These are phyloP conservation scores for Leishmania tarentolae DNA, from an alignment of 208 protist species.

Conservation along the genomic window DNA sequence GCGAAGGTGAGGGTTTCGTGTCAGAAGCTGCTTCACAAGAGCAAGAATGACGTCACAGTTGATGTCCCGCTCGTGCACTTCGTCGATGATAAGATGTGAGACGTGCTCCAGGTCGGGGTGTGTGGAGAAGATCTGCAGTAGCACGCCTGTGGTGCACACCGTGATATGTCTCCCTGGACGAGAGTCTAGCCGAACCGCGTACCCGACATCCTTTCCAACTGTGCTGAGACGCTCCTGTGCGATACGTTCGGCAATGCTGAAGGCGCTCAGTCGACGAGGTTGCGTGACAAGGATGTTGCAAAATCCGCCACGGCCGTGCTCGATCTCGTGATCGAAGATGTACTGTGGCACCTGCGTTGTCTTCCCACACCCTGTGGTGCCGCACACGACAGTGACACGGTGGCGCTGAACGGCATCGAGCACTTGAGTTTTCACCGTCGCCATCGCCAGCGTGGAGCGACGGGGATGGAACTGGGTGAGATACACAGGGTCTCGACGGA, in stretches of 20 bases:
- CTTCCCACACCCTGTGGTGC: slow-evolving; percentile 92
- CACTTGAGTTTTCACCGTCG: slow-evolving; percentile 39
- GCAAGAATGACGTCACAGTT: slow-evolving; percentile 98
- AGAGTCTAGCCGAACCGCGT: slow-evolving; percentile 97
- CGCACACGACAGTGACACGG: slow-evolving; percentile 86
- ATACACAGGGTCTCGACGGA: slow-evolving; percentile 57
- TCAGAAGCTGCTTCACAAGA: slow-evolving; percentile 91
- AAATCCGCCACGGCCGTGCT: slow-evolving; percentile 39
- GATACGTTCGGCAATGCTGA: slow-evolving; percentile 97
- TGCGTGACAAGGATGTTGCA: slow-evolving; percentile 95
- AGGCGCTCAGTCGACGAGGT: slow-evolving; percentile 97
- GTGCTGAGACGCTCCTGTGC: slow-evolving; percentile 93
- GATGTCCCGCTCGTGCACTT: slow-evolving; percentile 99
- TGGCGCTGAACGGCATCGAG: slow-evolving; percentile 61
- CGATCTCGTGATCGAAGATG: slow-evolving; percentile 85
- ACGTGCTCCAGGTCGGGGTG: slow-evolving; percentile 91
- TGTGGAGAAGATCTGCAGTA: slow-evolving; percentile 95
- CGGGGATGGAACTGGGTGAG: slow-evolving; percentile 53
- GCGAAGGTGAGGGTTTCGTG: slow-evolving; percentile 82
- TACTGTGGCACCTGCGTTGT: slow-evolving; percentile 94
- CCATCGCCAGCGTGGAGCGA: slow-evolving; percentile 72
- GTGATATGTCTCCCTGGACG: slow-evolving; percentile 91
- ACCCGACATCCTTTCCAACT: slow-evolving; percentile 96
- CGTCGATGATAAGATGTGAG: slow-evolving; percentile 98
- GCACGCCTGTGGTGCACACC: slow-evolving; percentile 98